phyloP scores from a whole-genome alignment of 1,284 basidiomycete species.

The Peniophora sp. region DNA sequence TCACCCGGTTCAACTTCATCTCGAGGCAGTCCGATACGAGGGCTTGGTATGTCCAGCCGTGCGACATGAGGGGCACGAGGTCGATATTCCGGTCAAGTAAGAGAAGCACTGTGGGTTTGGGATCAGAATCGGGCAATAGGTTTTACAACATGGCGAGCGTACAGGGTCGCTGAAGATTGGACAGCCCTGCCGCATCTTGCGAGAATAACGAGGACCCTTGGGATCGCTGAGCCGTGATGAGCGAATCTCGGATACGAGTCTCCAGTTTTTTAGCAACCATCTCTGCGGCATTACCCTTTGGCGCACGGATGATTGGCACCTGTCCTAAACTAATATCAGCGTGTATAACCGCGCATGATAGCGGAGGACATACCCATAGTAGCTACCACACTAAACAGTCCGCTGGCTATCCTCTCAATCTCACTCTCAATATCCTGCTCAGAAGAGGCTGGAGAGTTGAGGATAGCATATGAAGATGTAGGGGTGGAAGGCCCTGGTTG shows the following conservation, averaged over 20 bases:
- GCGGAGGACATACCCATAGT: conserved; percentile 62
- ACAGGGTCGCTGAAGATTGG: conserved; percentile 80
- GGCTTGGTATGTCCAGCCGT: conserved; percentile 99
- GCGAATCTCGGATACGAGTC: conserved; percentile 85
- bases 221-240: conserved; percentile 73
- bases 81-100: conserved; percentile 95
- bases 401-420: conserved; percentile 87
- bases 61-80: conserved; percentile 89
- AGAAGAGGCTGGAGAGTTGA: conserved; percentile 88
- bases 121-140: conserved; percentile 4
- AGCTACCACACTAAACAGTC: conserved; percentile 89
- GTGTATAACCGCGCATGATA: background rate
- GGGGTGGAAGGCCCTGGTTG: conserved; percentile 23
- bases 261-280: conserved; percentile 97
- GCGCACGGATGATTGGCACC: conserved; percentile 92
- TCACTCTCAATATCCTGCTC: conserved; percentile 92
- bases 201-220: conserved; percentile 54
- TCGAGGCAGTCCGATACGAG: conserved; percentile 96
- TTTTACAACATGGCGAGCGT: conserved; percentile 20
- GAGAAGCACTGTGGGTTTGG: conserved; percentile 62
- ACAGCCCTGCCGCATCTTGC: conserved; percentile 63
- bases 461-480: conserved; percentile 65
- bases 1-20: conserved; percentile 94
- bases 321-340: conserved; percentile 47
- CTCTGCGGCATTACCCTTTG: conserved; percentile 94